Percentiles rank a stretch among this genome's conserved stretches.
Evolutionary conservation across 1,284 basidiomycete genomes (phyloP).

Genomic region (Thecaphora thlaspeos): DNA sequence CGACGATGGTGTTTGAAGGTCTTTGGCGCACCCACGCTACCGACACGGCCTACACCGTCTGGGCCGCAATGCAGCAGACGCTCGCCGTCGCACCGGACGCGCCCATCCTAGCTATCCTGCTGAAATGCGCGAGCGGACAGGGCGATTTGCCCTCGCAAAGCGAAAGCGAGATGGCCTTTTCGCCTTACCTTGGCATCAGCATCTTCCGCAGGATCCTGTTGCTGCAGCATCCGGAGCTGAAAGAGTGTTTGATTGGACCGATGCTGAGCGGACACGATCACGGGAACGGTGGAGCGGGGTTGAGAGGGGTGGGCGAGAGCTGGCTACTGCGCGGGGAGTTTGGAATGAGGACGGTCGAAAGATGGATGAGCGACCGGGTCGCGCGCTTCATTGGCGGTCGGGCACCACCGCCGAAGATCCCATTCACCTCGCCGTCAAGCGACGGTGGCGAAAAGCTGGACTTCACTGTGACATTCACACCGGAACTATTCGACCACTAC

Average conservation of each 20-base stretch:
- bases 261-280: background rate
- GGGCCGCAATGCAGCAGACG: background rate
- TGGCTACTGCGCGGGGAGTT: conserved; percentile 18
- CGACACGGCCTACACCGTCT: background rate
- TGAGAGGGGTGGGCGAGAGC: background rate
- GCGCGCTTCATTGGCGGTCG: conserved; percentile 1
- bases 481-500: conserved; percentile 14
- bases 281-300: too few relatives aligned
- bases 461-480: conserved; percentile 3
- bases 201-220: background rate
- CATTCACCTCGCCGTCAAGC: background rate
- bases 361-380: conserved; percentile 11
- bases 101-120: background rate
- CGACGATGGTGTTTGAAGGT: background rate
- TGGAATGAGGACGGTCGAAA: conserved; percentile 11
- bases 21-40: background rate
- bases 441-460: background rate
- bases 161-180: too few relatives aligned
- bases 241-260: conserved; percentile 1
- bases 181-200: too few relatives aligned
- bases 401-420: background rate
- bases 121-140: background rate
- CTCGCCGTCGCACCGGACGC: background rate
- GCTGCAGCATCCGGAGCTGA: conserved; percentile 10
- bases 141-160: too few relatives aligned